Base-by-base conservation (phyloP, 2,329 filamentous ascomycete species). In the Clonostachys byssicola region DNA sequence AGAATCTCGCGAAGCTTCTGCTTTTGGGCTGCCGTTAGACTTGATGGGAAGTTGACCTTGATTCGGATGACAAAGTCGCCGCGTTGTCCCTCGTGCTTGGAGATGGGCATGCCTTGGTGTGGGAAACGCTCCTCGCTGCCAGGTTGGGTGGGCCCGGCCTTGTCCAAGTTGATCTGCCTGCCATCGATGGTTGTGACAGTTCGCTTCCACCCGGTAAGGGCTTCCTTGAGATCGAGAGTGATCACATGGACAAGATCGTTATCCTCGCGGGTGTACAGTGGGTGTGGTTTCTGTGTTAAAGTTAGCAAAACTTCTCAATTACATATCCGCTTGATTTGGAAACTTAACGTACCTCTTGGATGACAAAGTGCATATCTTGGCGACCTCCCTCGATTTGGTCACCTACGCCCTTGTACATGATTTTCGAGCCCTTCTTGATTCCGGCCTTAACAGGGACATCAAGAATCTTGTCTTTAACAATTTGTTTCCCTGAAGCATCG, bases 351-450 rank as follows among this genome's bases (percentile, higher is more conserved):
- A 92, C 90, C 86, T 96, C 92, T 67, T 91, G 87, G 18, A 99
- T 81, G 49, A 99, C 86, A 59, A 99, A 95, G 65, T 96, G 92
- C 45, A 99, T 70, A 67, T 99, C 94, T 66, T 99, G 94, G 49
- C 91, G 89, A 13, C 92, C 92, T 40, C 94, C 94, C 62, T 97
- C 94, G 51, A 96, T 91, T 65, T 97, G 92, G 67, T 99, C 94
- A 12, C 94, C 94, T n/a, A 99, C 92, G 40, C 92, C 91, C 61
- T 88, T 89, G 64, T 96, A 99, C 71, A 96, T 96, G 69, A 99
- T 96, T 77, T 97, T 99, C 61, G 89, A 95, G 33, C 94, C 94
- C 58, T 95, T 92, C 72, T 97, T 96, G 68, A 97, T 72, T 49
- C 94, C 94, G 6, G 90, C 85, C 72, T 96, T 97, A 71, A 99